Evolutionary conservation across 192 early-diverging fungal genomes (phyloP), one percentile per base, ranked within the genome.

Genomic region (Coemansia sp.): DNA sequence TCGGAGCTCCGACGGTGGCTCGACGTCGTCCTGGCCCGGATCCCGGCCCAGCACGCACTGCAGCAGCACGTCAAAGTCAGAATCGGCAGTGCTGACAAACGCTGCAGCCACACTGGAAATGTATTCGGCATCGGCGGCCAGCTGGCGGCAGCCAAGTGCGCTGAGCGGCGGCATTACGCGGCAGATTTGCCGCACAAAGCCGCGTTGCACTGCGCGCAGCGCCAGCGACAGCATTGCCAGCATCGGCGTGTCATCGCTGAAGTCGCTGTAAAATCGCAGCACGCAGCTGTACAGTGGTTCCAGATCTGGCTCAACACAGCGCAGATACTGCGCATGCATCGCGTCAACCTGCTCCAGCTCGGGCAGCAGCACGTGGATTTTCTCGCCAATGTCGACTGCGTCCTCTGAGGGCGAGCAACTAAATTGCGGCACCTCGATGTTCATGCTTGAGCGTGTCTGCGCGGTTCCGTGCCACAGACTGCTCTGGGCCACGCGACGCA

Each of bases 401-500:
- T 75, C 65, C 31, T 75, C 72, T 0, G 72, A 68, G 10, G 72
- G 72, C 46, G 72, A 63, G 45, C 55, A 51, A 58, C 72, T 75
- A 38, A 75, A 75, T 34, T 44, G 50, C 26, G 65, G 61, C 15
- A 68, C 50, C 1, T 31, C 44, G 4, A 73, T 61, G 41, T 65
- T 61, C 70, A 73, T 73, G 55, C 62, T 73, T 19, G 70, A 73
- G 19, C 36, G 48, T 45, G 50, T 50, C 17, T 47, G 20, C n/a
- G 27, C 42, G 21, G 41, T 30, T 23, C 34, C 51, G 31, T 67
- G 70, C 70, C 70, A 73, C 14, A 40, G 45, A 3, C 38, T 22
- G 22, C 61, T 39, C 6, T n/a, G 19, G 10, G 61, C 56, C 5
- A 68, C 36, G 4, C 72, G 65, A 0, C 21, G 39, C 19, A 75